These are phyloP conservation scores for Talaromyces ruber DNA, from an alignment of 495 filamentous ascomycete species.

Conservation along the genomic window DNA sequence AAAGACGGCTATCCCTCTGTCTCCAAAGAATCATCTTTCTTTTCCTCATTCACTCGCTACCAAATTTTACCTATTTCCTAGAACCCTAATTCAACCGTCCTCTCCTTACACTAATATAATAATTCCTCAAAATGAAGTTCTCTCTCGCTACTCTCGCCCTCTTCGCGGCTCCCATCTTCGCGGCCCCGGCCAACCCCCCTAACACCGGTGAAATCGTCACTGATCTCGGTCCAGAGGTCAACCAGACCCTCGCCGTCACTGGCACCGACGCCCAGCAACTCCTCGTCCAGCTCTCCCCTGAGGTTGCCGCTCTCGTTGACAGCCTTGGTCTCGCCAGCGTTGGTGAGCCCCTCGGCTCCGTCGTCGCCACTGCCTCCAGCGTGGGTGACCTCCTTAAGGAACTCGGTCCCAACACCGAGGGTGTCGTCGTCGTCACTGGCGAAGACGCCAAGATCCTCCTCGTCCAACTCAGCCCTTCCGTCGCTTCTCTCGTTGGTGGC, in stretches of 20 bases:
- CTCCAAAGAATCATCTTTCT: background rate
- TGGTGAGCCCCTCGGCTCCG: slow-evolving; percentile 17
- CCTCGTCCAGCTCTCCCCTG: slow-evolving; percentile 24
- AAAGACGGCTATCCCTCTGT: background rate
- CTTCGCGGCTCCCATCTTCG: slow-evolving; percentile 9
- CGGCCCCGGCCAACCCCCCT: slow-evolving; percentile 10
- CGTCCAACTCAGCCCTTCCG: slow-evolving; percentile 11
- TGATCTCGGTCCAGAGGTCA: slow-evolving; percentile 23
- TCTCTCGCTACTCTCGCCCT: slow-evolving; percentile 1
- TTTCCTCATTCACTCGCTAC: background rate
- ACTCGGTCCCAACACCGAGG: slow-evolving; percentile 18
- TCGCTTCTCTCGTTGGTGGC: slow-evolving; percentile 12
- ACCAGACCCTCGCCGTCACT: slow-evolving; percentile 21
- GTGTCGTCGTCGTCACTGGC: slow-evolving; percentile 25
- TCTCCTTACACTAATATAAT: background rate
- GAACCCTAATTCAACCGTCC: background rate
- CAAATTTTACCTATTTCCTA: background rate
- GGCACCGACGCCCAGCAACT: slow-evolving; percentile 24
- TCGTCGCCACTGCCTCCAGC: slow-evolving; percentile 21
- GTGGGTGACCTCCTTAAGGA: slow-evolving; percentile 31
- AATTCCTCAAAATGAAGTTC: slow-evolving; percentile 6
- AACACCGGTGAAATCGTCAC: slow-evolving; percentile 23
- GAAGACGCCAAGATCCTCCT: slow-evolving; percentile 22
- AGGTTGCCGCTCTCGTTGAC: slow-evolving; percentile 20
- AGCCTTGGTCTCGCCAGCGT: slow-evolving; percentile 23